phyloP scores from a whole-genome alignment of 768 basidiomycete genomes.

The Amanita pseudoporphyria region DNA sequence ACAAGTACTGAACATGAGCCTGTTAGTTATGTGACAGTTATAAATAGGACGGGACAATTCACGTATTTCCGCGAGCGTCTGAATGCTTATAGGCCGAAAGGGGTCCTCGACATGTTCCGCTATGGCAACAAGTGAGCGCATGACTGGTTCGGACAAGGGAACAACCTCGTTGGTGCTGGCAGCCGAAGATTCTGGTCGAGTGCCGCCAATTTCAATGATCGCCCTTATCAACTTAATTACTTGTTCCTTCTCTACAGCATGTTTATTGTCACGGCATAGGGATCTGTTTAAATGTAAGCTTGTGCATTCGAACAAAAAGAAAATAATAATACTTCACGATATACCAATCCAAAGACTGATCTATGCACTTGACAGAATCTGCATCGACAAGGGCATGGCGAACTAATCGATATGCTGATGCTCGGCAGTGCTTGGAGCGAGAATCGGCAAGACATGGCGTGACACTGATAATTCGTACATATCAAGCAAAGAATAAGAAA shows the following conservation, averaged over 20 bases:
- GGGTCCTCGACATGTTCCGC: conserved; percentile 92
- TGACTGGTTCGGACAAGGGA: conserved; percentile 63
- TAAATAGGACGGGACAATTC: conserved; percentile 18
- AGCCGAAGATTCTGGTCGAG: conserved; percentile 35
- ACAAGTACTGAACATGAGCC: conserved; percentile 54
- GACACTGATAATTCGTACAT: conserved; percentile 40
- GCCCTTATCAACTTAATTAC: conserved; percentile 82
- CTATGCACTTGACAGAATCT: conserved; percentile 56
- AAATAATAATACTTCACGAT: conserved; percentile 60
- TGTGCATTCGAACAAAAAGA: not conserved
- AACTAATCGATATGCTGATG: conserved; percentile 76
- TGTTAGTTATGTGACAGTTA: not conserved
- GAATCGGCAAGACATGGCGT: conserved; percentile 70
- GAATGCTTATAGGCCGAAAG: conserved; percentile 70
- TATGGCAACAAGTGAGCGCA: conserved; percentile 86
- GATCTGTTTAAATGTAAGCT: conserved; percentile 39
- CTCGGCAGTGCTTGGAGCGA: conserved; percentile 62
- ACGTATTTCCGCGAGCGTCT: conserved; percentile 89
- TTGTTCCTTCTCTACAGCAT: conserved; percentile 83
- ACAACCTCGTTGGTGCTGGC: conserved; percentile 35
- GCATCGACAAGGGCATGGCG: conserved; percentile 69
- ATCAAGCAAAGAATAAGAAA: not conserved
- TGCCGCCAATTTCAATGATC: conserved; percentile 69
- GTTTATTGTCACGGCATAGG: conserved; percentile 75
- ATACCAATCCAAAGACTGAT: conserved; percentile 76